Evolutionary conservation across 2,329 filamentous ascomycete genomes (phyloP).

Genomic region (Zymoseptoria pseudotritici): DNA sequence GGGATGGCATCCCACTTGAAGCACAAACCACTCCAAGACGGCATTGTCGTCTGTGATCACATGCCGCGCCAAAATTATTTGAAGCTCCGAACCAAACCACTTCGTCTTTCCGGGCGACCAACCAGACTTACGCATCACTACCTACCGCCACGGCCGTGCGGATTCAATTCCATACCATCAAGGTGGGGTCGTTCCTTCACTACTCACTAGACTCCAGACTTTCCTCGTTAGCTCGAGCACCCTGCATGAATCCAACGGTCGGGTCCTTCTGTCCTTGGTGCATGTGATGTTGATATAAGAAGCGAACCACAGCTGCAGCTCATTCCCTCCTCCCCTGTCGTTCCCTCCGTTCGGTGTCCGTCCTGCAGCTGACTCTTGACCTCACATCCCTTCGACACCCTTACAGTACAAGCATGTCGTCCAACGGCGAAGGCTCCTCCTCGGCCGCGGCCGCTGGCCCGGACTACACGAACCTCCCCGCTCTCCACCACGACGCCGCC

Average conservation of each 20-base stretch:
- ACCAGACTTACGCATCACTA: neutral
- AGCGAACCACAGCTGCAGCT: neutral
- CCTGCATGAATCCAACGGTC: neutral
- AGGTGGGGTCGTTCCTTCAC: neutral
- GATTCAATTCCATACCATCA: neutral
- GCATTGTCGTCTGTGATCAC: neutral
- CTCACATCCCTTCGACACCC: neutral
- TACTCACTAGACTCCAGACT: neutral
- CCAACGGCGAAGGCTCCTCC: conserved; percentile 11
- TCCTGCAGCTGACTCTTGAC: neutral
- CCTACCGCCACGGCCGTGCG: neutral
- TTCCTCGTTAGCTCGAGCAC: neutral
- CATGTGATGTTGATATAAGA: neutral
- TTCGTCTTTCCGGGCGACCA: neutral
- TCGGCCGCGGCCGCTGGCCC: conserved; percentile 8
- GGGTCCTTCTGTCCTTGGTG: neutral
- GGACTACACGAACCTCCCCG: conserved; percentile 12
- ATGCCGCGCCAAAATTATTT: neutral
- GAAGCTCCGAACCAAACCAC: neutral
- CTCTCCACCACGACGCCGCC: conserved; percentile 18
- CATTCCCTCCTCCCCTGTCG: neutral
- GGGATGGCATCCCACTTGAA: too few relatives aligned
- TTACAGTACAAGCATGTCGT: conserved; percentile 10
- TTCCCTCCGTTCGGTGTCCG: neutral
- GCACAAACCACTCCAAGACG: too few relatives aligned